Conservation (phyloP, 306 rosid genomes). For the Vigna angularis region DNA sequence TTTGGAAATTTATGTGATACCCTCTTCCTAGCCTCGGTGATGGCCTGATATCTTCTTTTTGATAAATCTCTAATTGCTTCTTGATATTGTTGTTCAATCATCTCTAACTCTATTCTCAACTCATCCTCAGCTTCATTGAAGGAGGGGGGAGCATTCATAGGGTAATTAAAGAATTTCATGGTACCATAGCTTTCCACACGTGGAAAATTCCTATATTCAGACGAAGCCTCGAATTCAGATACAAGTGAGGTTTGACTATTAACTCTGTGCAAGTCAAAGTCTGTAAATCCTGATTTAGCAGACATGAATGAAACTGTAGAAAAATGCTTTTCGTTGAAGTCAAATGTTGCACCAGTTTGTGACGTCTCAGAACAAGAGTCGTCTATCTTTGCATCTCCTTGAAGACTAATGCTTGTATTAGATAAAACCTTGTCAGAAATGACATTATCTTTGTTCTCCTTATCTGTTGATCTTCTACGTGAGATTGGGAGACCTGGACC, state of each 20-base stretch:
- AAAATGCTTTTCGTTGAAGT: conserved; percentile 20
- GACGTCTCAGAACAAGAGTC: conserved; percentile 46
- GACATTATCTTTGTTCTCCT: conserved; percentile 20
- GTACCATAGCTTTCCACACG: background rate
- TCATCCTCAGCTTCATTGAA: background rate
- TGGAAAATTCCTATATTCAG: background rate
- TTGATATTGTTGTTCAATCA: background rate
- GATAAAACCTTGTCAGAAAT: conserved; percentile 34
- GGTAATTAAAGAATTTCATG: background rate
- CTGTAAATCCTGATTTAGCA: conserved; percentile 41
- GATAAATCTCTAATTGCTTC: background rate
- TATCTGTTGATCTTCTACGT: background rate
- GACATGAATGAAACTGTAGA: conserved; percentile 47
- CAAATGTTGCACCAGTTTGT: conserved; percentile 43
- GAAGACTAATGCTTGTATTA: conserved; percentile 25
- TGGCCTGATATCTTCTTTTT: background rate
- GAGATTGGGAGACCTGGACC: background rate
- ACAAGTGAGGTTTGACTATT: conserved; percentile 13
- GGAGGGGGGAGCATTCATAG: background rate
- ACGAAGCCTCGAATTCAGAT: background rate
- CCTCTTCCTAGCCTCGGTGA: background rate
- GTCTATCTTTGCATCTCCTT: conserved; percentile 27
- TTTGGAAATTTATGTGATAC: conserved; percentile 19
- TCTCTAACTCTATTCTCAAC: conserved; percentile 7
- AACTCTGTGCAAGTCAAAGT: conserved; percentile 27